A percentile compares a stretch with the other conserved stretches of the same genome.
Conservation (phyloP, 345 rosid species). For the Citrus maxima region DNA sequence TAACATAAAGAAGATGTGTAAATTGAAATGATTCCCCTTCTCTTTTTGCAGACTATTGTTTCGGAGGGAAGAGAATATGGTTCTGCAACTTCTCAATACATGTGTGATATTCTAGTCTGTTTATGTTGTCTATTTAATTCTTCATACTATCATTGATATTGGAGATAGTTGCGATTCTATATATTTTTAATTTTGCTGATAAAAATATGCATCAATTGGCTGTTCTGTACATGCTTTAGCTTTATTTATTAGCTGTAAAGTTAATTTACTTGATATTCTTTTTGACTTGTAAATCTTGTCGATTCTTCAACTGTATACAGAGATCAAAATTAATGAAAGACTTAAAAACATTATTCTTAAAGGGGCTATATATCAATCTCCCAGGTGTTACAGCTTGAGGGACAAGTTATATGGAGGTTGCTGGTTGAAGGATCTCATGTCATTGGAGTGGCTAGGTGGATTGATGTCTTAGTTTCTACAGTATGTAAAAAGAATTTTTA, state of each 20-base stretch:
- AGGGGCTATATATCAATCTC: neutral
- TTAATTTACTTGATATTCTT: neutral
- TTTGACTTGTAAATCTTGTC: neutral
- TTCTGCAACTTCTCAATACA: neutral
- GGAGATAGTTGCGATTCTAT: neutral
- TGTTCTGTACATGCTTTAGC: neutral
- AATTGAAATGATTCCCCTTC: neutral
- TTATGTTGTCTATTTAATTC: neutral
- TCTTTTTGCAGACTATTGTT: neutral
- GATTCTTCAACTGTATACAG: neutral
- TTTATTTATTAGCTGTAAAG: neutral
- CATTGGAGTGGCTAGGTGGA: neutral
- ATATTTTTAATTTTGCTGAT: neutral
- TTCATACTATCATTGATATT: neutral
- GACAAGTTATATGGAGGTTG: neutral
- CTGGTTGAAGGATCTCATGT: neutral
- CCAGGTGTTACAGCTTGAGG: neutral
- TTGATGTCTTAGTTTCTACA: neutral
- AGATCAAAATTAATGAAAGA: neutral
- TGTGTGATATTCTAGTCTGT: neutral
- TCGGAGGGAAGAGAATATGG: neutral
- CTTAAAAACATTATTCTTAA: neutral
- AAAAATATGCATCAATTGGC: neutral
- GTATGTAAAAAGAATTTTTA: neutral
- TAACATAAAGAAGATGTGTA: slow-evolving; percentile 4